These are phyloP conservation scores for Jackrogersella multiformis DNA, from an alignment of 495 filamentous ascomycete genomes.

Conservation along the genomic window DNA sequence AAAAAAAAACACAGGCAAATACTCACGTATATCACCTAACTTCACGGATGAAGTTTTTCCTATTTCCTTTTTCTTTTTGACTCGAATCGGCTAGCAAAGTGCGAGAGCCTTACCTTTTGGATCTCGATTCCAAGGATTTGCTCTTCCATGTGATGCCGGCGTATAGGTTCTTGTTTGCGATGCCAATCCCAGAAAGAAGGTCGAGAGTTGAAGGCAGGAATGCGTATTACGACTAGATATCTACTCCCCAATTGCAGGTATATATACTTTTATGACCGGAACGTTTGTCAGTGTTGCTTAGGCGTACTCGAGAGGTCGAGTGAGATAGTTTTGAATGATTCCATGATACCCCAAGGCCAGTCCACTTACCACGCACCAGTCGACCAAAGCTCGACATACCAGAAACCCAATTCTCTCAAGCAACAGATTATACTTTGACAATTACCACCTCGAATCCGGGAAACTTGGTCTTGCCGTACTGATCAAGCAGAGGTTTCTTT, in stretches of 20 bases:
- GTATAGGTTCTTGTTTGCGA: conserved; percentile 38
- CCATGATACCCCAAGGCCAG: background rate
- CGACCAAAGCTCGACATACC: background rate
- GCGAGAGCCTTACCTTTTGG: conserved; percentile 28
- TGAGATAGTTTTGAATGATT: background rate
- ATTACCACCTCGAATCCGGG: background rate
- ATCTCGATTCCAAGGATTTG: conserved; percentile 28
- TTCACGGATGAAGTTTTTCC: conserved; percentile 45
- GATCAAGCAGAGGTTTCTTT: too few relatives aligned
- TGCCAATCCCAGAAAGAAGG: conserved; percentile 34
- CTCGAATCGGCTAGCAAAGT: conserved; percentile 35
- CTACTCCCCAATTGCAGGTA: conserved; percentile 39
- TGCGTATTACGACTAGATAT: conserved; percentile 46
- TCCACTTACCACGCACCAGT: background rate
- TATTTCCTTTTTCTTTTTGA: too few relatives aligned
- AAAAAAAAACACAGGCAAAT: conserved; percentile 29
- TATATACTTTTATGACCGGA: conserved; percentile 35
- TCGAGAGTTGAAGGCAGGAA: conserved; percentile 25
- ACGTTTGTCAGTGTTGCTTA: conserved; percentile 1
- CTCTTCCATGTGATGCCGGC: conserved; percentile 36
- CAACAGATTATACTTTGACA: too few relatives aligned
- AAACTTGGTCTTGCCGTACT: too few relatives aligned
- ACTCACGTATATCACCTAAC: conserved; percentile 42
- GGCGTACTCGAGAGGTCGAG: background rate
- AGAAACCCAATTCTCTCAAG: too few relatives aligned